Conservation (phyloP, 148 eudicot species). For the Nepenthes gracilis region DNA sequence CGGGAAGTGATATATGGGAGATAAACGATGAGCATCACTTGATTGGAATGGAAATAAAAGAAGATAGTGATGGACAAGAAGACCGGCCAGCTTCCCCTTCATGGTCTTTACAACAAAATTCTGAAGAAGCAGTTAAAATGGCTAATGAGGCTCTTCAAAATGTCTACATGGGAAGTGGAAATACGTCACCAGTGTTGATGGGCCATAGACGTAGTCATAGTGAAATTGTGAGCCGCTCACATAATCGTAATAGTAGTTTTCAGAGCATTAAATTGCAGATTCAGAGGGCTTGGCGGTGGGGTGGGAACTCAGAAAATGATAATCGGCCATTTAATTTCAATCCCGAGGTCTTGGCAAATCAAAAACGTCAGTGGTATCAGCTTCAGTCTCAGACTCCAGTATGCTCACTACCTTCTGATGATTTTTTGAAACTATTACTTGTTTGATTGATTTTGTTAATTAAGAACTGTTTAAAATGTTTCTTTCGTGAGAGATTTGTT, state of each 20-base stretch:
- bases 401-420: conserved; percentile 11
- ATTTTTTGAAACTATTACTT: background rate
- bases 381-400: conserved; percentile 58
- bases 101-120: conserved; percentile 48
- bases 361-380: conserved; percentile 98
- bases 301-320: conserved; percentile 40
- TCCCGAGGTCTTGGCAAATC: conserved; percentile 84
- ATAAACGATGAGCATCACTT: conserved; percentile 13
- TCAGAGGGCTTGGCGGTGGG: conserved; percentile 75
- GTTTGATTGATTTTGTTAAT: background rate
- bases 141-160: conserved; percentile 44
- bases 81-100: conserved; percentile 43
- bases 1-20: conserved; percentile 9
- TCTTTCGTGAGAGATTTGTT: too few species aligned
- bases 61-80: conserved; percentile 25
- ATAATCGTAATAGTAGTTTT: conserved; percentile 37
- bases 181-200: conserved; percentile 21
- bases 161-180: conserved; percentile 29
- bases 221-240: conserved; percentile 29
- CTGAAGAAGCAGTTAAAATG: conserved; percentile 61
- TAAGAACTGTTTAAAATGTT: background rate
- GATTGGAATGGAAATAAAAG: conserved; percentile 40
- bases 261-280: conserved; percentile 57
- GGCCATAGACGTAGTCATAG: conserved; percentile 55
- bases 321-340: conserved; percentile 39